These are phyloP conservation scores for Athelia psychrophila DNA, from an alignment of 1,284 basidiomycete genomes.

Conservation along the genomic window DNA sequence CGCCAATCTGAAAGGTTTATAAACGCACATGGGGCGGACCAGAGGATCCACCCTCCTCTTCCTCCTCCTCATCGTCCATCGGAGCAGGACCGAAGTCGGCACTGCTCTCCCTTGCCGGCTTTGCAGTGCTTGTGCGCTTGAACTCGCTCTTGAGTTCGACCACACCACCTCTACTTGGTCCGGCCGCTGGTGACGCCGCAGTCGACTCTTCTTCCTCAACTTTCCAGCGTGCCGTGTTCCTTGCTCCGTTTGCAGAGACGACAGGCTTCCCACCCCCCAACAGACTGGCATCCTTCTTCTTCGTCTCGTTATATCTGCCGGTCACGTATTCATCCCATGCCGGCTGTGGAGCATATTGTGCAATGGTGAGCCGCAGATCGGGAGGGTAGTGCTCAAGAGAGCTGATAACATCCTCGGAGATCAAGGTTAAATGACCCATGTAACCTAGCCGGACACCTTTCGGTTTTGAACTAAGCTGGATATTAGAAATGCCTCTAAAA, in stretches of 20 bases:
- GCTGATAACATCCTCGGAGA: conserved; percentile 87
- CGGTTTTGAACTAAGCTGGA: conserved; percentile 47
- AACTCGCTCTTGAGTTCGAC: conserved; percentile 54
- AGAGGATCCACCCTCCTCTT: conserved; percentile 42
- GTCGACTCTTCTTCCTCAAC: conserved; percentile 66
- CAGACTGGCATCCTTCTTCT: conserved; percentile 73
- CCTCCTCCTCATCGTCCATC: conserved; percentile 45
- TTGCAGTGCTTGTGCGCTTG: conserved; percentile 40
- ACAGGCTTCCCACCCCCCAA: conserved; percentile 83
- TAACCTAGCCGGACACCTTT: conserved; percentile 84
- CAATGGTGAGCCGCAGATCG: conserved; percentile 67
- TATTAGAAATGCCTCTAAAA: conserved; percentile 7
- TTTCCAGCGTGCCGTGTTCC: conserved; percentile 53
- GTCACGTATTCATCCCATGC: conserved; percentile 89
- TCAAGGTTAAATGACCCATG: conserved; percentile 96
- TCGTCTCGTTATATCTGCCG: conserved; percentile 83
- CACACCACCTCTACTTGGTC: conserved; percentile 10
- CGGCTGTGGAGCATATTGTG: conserved; percentile 67
- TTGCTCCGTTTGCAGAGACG: conserved; percentile 36
- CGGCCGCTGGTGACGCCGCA: conserved; percentile 21
- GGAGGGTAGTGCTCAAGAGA: conserved; percentile 84
- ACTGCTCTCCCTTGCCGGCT: conserved; percentile 45
- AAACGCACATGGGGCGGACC: conserved; percentile 49
- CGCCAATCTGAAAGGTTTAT: no score
- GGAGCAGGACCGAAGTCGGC: conserved; percentile 67